Evolutionary conservation across 108 stramenopile genomes (phyloP).

Genomic region (Epithemia pelagica): DNA sequence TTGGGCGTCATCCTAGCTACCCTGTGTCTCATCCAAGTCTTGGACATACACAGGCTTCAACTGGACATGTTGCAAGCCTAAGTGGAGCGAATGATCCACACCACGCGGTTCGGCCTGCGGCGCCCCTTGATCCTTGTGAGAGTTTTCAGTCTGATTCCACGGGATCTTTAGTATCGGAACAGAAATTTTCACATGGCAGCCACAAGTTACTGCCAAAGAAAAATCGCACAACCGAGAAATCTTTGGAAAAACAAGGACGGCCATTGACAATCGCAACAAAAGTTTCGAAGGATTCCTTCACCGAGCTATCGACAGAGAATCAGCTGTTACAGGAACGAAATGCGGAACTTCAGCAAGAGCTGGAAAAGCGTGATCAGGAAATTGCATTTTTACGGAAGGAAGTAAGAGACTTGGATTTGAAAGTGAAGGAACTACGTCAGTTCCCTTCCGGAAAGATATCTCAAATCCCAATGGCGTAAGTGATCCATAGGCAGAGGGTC

Average conservation of each 20-base stretch:
- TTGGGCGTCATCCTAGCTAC: neutral
- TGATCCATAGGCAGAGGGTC: neutral
- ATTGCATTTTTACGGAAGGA: neutral
- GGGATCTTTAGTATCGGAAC: neutral
- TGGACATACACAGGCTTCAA: neutral
- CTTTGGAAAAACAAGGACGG: neutral
- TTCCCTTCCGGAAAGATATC: slow-evolving; percentile 40
- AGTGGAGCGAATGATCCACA: neutral
- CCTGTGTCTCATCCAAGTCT: neutral
- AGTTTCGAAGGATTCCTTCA: neutral
- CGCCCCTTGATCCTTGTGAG: neutral
- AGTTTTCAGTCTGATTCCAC: neutral
- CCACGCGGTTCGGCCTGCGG: neutral
- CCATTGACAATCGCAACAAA: neutral
- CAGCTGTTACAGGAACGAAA: neutral
- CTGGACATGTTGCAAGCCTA: neutral
- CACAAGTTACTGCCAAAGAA: neutral
- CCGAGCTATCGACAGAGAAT: neutral
- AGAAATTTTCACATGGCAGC: too few relatives aligned
- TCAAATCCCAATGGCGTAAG: slow-evolving; percentile 47
- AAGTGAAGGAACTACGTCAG: neutral
- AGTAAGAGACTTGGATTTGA: neutral
- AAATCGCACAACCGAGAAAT: neutral
- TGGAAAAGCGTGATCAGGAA: neutral
- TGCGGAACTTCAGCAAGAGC: neutral